Base-by-base conservation (phyloP, 345 rosid species). In the Adansonia digitata region DNA sequence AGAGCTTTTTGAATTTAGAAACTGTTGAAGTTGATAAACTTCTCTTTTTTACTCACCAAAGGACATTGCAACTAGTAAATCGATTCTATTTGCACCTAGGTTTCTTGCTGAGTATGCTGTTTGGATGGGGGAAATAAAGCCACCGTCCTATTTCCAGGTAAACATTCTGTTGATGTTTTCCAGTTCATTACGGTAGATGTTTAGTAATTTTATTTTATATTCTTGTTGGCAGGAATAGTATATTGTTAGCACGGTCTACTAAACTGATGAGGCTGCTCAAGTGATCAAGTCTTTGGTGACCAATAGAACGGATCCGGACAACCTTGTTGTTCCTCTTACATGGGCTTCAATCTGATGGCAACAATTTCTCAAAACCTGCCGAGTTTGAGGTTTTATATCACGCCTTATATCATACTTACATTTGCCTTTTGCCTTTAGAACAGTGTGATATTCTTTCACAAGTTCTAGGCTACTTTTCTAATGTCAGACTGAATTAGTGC, bases 71-170 rank as follows among this genome's bases (percentile, higher is more conserved):
- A 92, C 87, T 57, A 97, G 98, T 70, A 83, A 87, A 29, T 89
- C 97, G 68, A 79, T 94, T 74, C 91, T 94, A 45, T 92, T 94
- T 78, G 88, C 85, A 61, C 98, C 98, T 42, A 82, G 95, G 70
- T 81, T 94, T 70, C 89, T 97, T 66, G 84, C 85, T 60, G 22
- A 61, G 31, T 62, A 94, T 82, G 97, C 98, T 75, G 93, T 94
- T 51, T 94, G 98, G 97, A 72, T 91, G 82, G 98, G 98, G 62
- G 89, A 90, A 85, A 90, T 94, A 77, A 89, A 89, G 90, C 85
- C 92, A 15, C 60, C 79, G 24, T 79, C 87, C 0, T 81, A 82
- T 84, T 90, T 90, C 68, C 79, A 91, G 97, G 98, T 93, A 51
- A 42, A 12, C 43, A 20, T 22, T 20, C 9, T 42, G 12, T 22